phyloP scores from a whole-genome alignment of 164 flowering plant genomes.

The Berberis thunbergii region DNA sequence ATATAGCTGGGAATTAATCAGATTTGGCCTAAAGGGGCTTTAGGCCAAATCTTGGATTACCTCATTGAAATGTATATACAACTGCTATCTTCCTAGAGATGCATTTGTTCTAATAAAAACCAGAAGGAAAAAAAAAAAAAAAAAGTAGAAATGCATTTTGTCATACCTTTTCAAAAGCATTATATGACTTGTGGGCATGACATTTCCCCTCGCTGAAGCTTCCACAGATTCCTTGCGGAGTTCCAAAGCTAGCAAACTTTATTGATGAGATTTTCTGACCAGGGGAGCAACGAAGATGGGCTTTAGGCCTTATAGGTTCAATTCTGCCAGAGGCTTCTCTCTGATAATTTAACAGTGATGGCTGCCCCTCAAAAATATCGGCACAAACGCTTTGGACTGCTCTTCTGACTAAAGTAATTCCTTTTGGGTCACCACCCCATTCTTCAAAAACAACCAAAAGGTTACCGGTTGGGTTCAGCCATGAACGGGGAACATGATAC shows the following conservation, averaged over 20 bases:
- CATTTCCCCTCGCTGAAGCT: conserved; percentile 40
- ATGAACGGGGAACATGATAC: conserved; percentile 77
- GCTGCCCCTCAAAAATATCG: conserved; percentile 42
- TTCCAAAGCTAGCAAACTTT: conserved; percentile 55
- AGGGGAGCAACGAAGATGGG: conserved; percentile 37
- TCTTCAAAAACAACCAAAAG: conserved; percentile 63
- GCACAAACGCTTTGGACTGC: conserved; percentile 34
- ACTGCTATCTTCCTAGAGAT: background rate
- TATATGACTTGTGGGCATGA: conserved; percentile 43
- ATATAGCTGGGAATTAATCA: background rate
- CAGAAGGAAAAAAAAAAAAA: background rate
- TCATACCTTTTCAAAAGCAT: conserved; percentile 35
- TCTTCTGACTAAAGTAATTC: conserved; percentile 43
- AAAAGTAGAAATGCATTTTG: background rate
- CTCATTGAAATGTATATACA: background rate
- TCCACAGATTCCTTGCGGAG: conserved; percentile 51
- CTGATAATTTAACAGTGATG: conserved; percentile 25
- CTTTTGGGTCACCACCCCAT: conserved; percentile 59
- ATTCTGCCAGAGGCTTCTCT: conserved; percentile 18
- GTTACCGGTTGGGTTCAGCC: conserved; percentile 48
- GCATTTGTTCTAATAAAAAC: too few relatives aligned
- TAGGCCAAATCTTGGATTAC: background rate
- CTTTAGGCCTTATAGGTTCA: conserved; percentile 28
- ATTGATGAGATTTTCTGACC: conserved; percentile 42
- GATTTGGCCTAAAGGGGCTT: background rate